phyloP scores from a whole-genome alignment of 2,329 filamentous ascomycete species.

The Metarhizium anisopliae region DNA sequence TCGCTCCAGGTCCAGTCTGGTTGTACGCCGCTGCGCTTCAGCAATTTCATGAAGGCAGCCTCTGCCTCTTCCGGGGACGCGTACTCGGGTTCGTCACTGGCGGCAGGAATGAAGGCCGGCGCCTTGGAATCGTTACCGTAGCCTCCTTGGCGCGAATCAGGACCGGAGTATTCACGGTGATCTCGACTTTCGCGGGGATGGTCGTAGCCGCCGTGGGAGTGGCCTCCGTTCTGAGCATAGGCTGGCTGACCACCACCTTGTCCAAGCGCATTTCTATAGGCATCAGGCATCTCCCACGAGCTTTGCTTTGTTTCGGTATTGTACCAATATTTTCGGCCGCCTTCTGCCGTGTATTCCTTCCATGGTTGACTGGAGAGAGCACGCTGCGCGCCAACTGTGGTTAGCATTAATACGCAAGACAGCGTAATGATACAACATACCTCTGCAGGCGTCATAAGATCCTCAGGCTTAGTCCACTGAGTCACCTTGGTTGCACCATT shows the following conservation, averaged over 20 bases:
- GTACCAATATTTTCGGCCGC: conserved; percentile 90
- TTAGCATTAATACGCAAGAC: neutral
- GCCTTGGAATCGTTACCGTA: conserved; percentile 46
- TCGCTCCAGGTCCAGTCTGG: conserved; percentile 92
- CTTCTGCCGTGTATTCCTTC: conserved; percentile 84
- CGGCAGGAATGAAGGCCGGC: conserved; percentile 53
- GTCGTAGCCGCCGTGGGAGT: conserved; percentile 25
- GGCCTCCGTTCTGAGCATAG: conserved; percentile 33
- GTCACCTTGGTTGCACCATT: conserved; percentile 79
- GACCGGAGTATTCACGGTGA: conserved; percentile 25
- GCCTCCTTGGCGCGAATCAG: conserved; percentile 49
- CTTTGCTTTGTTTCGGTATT: conserved; percentile 88
- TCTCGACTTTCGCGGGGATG: conserved; percentile 31
- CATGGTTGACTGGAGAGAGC: conserved; percentile 76
- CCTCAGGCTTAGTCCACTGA: conserved; percentile 89
- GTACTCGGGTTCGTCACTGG: conserved; percentile 68
- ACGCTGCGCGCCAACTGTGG: conserved; percentile 40
- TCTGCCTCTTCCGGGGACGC: conserved; percentile 79
- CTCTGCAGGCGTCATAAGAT: conserved; percentile 77
- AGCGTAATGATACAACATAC: conserved; percentile 33
- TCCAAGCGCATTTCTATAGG: conserved; percentile 66
- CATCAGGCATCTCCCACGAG: conserved; percentile 88
- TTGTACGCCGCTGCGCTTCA: conserved; percentile 77
- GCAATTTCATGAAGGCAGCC: conserved; percentile 82
- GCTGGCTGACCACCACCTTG: conserved; percentile 14